Evolutionary conservation across 225 moss, liverwort and hornwort genomes (phyloP).

Genomic region (Anthoceros angustus): DNA sequence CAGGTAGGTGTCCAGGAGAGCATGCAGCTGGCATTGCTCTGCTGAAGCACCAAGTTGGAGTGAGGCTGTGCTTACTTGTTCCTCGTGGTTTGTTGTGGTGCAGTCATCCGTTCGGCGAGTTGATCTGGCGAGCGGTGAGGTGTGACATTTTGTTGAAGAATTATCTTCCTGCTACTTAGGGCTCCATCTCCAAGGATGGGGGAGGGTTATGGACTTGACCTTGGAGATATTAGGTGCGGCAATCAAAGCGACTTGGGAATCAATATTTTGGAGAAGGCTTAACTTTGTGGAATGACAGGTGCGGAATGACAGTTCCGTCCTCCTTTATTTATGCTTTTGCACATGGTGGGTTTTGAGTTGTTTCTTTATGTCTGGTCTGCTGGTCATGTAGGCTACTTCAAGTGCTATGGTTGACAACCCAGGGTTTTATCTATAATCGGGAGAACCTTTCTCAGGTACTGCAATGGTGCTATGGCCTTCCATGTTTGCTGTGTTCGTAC

Average conservation of each 20-base stretch:
- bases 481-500: slow-evolving; percentile 2
- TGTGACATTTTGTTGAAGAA: slow-evolving; percentile 16
- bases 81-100: slow-evolving; percentile 10
- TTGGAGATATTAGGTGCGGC: slow-evolving; percentile 54
- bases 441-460: slow-evolving; percentile 43
- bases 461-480: not conserved
- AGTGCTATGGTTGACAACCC: slow-evolving; percentile 66
- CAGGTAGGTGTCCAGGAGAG: slow-evolving; percentile 26
- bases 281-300: slow-evolving; percentile 93
- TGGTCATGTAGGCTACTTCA: slow-evolving; percentile 57
- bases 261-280: slow-evolving; percentile 81
- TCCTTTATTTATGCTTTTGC: not conserved
- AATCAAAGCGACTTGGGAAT: slow-evolving; percentile 26
- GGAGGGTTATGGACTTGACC: slow-evolving; percentile 11
- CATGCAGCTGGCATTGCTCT: not conserved
- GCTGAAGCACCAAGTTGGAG: not conserved
- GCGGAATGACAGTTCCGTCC: not conserved
- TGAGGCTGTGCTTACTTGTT: not conserved
- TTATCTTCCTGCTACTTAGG: slow-evolving; percentile 6
- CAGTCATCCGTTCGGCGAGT: slow-evolving; percentile 94
- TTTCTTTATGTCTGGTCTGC: not conserved
- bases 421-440: slow-evolving; percentile 63
- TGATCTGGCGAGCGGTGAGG: slow-evolving; percentile 78
- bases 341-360: not conserved
- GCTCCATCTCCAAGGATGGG: not conserved